Conservation (phyloP, 2,329 filamentous ascomycete species). For the Pseudogymnoascus sp. region DNA sequence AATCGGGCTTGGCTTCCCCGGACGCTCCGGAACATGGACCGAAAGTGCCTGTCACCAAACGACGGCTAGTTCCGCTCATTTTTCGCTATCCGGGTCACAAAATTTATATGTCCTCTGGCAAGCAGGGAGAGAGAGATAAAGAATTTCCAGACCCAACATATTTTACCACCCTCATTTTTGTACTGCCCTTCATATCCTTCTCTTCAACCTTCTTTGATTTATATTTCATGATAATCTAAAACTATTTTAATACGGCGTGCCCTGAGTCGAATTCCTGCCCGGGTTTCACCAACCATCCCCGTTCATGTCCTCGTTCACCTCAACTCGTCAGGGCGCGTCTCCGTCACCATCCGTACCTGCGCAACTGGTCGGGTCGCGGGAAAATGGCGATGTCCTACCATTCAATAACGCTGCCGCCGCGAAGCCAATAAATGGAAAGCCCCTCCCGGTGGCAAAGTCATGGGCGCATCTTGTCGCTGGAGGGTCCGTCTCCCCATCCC, state of each 20-base stretch:
- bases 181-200: neutral
- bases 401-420: slow-evolving; percentile 32
- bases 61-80: slow-evolving; percentile 8
- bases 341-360: slow-evolving; percentile 6
- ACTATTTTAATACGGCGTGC: neutral
- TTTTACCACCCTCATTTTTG: slow-evolving; percentile 6
- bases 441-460: slow-evolving; percentile 58
- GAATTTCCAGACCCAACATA: neutral
- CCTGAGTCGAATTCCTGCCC: slow-evolving; percentile 4
- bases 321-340: neutral
- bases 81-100: slow-evolving; percentile 10
- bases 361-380: slow-evolving; percentile 49
- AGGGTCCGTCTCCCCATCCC: slow-evolving; percentile 51
- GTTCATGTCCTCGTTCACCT: slow-evolving; percentile 1
- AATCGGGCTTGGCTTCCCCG: slow-evolving; percentile 1
- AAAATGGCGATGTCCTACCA: slow-evolving; percentile 50
- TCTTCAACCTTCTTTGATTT: neutral
- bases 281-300: neutral
- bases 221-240: slow-evolving; percentile 8
- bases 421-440: slow-evolving; percentile 30
- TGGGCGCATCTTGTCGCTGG: slow-evolving; percentile 91
- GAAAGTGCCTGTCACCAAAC: slow-evolving; percentile 1
- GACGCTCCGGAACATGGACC: slow-evolving; percentile 1
- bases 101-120: slow-evolving; percentile 5
- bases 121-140: neutral